Conservation (phyloP, 2,329 filamentous ascomycete genomes). For the Cladosporium halotolerans region DNA sequence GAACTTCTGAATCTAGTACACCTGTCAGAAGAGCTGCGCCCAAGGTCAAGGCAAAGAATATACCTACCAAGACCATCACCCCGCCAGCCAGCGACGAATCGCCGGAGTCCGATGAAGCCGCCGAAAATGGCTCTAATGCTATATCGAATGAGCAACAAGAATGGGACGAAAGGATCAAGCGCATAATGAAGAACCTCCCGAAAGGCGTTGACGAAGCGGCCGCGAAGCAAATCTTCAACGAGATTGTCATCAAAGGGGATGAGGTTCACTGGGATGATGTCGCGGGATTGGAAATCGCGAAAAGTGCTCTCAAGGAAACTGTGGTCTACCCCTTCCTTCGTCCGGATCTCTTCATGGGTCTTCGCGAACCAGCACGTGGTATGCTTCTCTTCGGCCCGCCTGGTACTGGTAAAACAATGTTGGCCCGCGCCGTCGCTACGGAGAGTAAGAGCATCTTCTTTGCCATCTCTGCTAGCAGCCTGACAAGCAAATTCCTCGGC, state of each 20-base stretch:
- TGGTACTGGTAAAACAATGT: slow-evolving; percentile 98
- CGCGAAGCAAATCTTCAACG: slow-evolving; percentile 88
- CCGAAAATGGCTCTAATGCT: slow-evolving; percentile 8
- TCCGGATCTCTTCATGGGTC: slow-evolving; percentile 90
- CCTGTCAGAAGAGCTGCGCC: slow-evolving; percentile 17
- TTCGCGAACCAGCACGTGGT: slow-evolving; percentile 86
- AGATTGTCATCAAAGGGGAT: slow-evolving; percentile 90
- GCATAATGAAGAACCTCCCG: slow-evolving; percentile 70
- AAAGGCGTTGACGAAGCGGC: slow-evolving; percentile 74
- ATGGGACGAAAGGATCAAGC: slow-evolving; percentile 57
- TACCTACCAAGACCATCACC: slow-evolving; percentile 32
- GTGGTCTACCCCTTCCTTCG: slow-evolving; percentile 96
- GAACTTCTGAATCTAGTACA: slow-evolving; percentile 11
- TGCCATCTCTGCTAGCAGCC: slow-evolving; percentile 86
- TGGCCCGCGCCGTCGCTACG: slow-evolving; percentile 88
- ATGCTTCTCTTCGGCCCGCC: slow-evolving; percentile 96
- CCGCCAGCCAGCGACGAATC: slow-evolving; percentile 38
- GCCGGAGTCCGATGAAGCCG: slow-evolving; percentile 39
- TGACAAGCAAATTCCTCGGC: slow-evolving; percentile 93
- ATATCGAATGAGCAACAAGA: slow-evolving; percentile 35
- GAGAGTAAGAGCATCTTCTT: slow-evolving; percentile 95
- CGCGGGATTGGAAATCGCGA: slow-evolving; percentile 82
- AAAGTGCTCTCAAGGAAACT: slow-evolving; percentile 85
- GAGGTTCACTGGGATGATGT: slow-evolving; percentile 94
- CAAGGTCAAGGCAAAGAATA: slow-evolving; percentile 19